Evolutionary conservation across 2,329 filamentous ascomycete genomes (phyloP).

Genomic region (Cladosporium phlei): DNA sequence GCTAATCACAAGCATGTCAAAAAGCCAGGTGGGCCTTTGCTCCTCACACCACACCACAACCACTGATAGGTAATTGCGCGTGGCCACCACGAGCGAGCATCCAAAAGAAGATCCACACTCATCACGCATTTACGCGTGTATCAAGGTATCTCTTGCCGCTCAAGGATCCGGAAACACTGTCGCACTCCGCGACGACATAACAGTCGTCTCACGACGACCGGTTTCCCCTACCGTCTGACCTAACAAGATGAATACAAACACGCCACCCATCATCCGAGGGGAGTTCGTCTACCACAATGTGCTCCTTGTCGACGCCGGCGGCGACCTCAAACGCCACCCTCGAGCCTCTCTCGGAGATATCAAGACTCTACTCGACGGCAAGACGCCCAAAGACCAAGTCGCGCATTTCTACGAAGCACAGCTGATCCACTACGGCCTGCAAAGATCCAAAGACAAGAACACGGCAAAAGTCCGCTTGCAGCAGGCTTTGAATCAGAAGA

Average conservation of each 20-base stretch:
- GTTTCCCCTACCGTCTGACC: no score
- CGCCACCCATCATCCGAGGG: constrained; percentile 22
- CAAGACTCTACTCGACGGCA: constrained; percentile 22
- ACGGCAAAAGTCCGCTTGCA: constrained; percentile 55
- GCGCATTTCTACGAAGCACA: constrained; percentile 61
- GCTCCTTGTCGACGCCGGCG: constrained; percentile 27
- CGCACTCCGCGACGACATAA: no score
- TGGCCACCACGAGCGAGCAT: no score
- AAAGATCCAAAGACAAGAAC: constrained; percentile 53
- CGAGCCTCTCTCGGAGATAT: constrained; percentile 25
- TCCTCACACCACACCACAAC: no score
- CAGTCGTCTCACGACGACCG: no score
- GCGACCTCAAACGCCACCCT: constrained; percentile 26
- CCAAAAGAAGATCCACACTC: no score
- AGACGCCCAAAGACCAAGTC: constrained; percentile 43
- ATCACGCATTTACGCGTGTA: no score
- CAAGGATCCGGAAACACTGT: no score
- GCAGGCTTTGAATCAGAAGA: constrained; percentile 50
- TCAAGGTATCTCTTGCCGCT: no score
- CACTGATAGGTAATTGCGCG: no score
- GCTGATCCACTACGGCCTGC: constrained; percentile 58
- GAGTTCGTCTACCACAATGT: constrained; percentile 29
- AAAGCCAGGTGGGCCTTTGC: no score
- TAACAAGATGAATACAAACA: constrained; percentile 16
- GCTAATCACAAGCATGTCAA: no score